Conservation (phyloP, 139 green algal genomes). For the Coelastrella sp. region DNA sequence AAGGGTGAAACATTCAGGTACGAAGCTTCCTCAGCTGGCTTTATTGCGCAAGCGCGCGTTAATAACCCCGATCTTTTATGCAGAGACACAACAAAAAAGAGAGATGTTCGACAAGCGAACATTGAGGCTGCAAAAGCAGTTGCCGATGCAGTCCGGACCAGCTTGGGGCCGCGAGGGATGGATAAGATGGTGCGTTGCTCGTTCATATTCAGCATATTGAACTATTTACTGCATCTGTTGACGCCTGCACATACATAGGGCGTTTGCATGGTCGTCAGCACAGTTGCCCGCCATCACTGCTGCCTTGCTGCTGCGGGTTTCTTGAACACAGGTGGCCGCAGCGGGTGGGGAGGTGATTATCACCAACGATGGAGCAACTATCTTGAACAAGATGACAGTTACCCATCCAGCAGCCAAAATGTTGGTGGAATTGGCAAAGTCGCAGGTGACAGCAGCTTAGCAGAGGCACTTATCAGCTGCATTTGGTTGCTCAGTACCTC, state of each 20-base stretch:
- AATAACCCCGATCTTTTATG: neutral
- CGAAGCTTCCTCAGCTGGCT: neutral
- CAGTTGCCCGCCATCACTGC: conserved; percentile 1
- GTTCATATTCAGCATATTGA: too few species aligned
- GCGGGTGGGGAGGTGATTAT: conserved; percentile 98
- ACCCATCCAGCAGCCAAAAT: conserved; percentile 99
- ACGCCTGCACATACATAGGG: neutral
- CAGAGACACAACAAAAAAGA: conserved; percentile 89
- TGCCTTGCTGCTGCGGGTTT: neutral
- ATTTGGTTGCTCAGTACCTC: too few species aligned
- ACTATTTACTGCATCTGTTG: too few species aligned
- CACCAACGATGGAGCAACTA: conserved; percentile 99
- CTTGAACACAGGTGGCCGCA: conserved; percentile 77
- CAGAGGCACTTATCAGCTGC: neutral
- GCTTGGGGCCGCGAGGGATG: conserved; percentile 95
- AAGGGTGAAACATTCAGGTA: conserved; percentile 40
- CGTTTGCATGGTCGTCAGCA: neutral
- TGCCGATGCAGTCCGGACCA: conserved; percentile 96
- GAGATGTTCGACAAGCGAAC: conserved; percentile 94
- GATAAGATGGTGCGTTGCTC: conserved; percentile 95
- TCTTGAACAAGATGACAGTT: conserved; percentile 98
- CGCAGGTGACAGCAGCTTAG: conserved; percentile 69
- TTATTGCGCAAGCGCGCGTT: neutral
- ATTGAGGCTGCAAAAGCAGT: conserved; percentile 99
- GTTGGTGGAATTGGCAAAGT: conserved; percentile 98